Conservation (phyloP, 495 filamentous ascomycete genomes). For the Corynascus novoguineensis region DNA sequence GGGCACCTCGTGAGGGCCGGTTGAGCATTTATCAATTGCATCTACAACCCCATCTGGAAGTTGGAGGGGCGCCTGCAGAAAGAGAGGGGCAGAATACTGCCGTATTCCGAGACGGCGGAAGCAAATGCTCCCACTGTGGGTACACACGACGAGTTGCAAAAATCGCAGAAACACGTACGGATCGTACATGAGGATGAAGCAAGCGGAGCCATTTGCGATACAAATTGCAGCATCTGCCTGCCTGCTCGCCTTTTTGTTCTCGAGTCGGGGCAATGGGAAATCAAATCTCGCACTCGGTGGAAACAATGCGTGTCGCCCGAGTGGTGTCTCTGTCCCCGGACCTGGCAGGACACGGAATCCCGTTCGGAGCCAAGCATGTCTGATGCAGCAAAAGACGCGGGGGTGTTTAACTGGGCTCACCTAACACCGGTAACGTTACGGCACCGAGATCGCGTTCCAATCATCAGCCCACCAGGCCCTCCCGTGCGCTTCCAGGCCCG, state of each 20-base stretch:
- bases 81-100: not conserved
- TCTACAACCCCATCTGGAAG: not conserved
- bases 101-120: conserved; percentile 3
- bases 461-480: no score
- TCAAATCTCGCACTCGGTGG: no score
- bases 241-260: no score
- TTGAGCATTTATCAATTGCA: not conserved
- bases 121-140: not conserved
- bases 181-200: no score
- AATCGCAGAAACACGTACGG: not conserved
- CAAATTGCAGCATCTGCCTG: no score
- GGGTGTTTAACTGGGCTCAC: not conserved
- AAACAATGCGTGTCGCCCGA: no score
- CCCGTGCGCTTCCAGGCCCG: no score
- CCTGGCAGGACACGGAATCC: not conserved
- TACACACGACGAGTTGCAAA: not conserved
- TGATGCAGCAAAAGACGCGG: not conserved
- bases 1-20: not conserved
- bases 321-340: not conserved
- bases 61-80: not conserved
- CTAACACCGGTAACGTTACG: not conserved
- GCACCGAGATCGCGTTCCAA: no score
- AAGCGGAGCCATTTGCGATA: no score
- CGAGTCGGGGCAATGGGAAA: no score
- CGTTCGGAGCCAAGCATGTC: not conserved